Conservation (phyloP, 345 rosid genomes). For the Syzygium aqueum region DNA sequence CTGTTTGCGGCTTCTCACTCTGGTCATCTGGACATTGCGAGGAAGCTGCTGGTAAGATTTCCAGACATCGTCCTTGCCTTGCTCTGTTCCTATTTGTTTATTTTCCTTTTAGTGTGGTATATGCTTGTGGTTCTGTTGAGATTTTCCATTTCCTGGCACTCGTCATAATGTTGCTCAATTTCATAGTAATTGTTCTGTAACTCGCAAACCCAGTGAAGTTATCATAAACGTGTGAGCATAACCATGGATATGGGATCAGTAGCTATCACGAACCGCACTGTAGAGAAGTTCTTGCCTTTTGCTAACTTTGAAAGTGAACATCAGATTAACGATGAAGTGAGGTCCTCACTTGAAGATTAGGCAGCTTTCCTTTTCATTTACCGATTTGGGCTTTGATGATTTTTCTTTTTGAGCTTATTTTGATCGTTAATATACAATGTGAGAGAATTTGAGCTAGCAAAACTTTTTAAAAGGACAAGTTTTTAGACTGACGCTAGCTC, state of each 20-base stretch:
- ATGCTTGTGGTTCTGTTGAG: not conserved
- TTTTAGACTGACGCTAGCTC: not conserved
- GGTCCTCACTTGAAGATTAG: not conserved
- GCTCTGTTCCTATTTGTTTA: not conserved
- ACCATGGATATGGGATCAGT: not conserved
- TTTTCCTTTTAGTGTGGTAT: not conserved
- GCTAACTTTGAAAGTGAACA: not conserved
- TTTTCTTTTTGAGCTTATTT: not conserved
- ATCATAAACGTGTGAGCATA: not conserved
- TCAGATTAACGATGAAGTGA: not conserved
- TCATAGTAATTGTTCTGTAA: not conserved
- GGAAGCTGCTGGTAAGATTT: conserved; percentile 22
- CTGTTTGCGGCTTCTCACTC: conserved; percentile 28
- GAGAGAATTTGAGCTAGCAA: not conserved
- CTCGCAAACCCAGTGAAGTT: not conserved
- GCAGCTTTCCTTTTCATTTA: not conserved
- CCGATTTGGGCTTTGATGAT: not conserved
- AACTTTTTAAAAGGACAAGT: not conserved
- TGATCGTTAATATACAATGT: not conserved
- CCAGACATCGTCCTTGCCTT: not conserved
- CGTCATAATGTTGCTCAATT: not conserved
- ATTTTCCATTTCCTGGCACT: not conserved
- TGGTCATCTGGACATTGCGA: conserved; percentile 15
- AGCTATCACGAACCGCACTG: not conserved
- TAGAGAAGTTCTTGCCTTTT: not conserved